Evolutionary conservation across 1,284 basidiomycete genomes (phyloP), one percentile per base, ranked within the genome.

Genomic region (Microbotryum saponariae): DNA sequence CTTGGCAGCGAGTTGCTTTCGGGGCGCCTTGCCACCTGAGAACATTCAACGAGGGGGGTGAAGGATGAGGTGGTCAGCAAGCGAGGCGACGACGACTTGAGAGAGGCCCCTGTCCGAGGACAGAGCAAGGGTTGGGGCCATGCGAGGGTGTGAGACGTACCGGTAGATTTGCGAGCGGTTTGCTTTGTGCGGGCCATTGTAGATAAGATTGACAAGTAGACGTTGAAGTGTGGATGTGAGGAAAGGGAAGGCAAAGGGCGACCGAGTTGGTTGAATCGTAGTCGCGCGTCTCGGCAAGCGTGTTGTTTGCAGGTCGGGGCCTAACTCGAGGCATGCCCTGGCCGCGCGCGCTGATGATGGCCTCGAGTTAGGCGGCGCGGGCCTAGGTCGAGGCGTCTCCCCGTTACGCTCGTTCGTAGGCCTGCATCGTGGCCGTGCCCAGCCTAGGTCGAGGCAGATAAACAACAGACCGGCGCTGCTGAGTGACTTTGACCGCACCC

Each of bases 151-250:
- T 18, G 16, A 42, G 37, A 42, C 37, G 1, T 16, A 82, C 77
- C 77, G 62, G 77, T 78, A 16, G 77, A 78, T 73, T 78, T 78
- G 61, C 83, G 81, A 64, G 83, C 83, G 72, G 83, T 84, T 79
- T 84, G 83, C 82, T 80, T 76, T 60, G 75, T 76, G 60, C 75
- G 74, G 65, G 75, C 75, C 75, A 76, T 76, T 72, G 62, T 60
- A 49, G 33, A 46, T 48, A n/a, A 8, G 42, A 6, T 31, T 54
- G 44, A 56, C 23, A 31, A 51, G 45, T 29, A 49, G 37, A 42
- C 37, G 25, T 42, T 42, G 27, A 50, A 50, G 12, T n/a, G 21
- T 49, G 18, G 16, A 45, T 29, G 46, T 9, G 49, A 33, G 20
- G 16, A 21, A 47, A 10, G 56, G 12, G 31, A 12, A 33, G 29